Percentiles rank a stretch among this genome's conserved stretches.
phyloP scores from a whole-genome alignment of 176 grass and related monocot species.

The Avena eriantha region DNA sequence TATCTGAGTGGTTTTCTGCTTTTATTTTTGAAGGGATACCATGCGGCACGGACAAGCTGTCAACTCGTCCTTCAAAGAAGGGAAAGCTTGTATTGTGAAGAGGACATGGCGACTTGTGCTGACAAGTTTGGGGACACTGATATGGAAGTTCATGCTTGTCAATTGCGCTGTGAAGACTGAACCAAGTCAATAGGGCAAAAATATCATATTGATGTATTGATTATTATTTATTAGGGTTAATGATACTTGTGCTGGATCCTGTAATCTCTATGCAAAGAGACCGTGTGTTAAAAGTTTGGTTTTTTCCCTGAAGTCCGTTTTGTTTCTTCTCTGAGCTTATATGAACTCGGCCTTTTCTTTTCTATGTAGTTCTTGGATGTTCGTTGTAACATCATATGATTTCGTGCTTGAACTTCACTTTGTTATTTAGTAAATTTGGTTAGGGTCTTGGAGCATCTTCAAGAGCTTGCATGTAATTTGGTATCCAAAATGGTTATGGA shows the following conservation, averaged over 20 bases:
- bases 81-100: neutral
- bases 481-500: too few relatives aligned
- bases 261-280: too few relatives aligned
- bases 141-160: neutral
- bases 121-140: neutral
- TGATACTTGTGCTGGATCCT: neutral
- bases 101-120: neutral
- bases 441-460: too few relatives aligned
- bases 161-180: neutral
- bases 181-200: neutral
- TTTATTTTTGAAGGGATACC: neutral
- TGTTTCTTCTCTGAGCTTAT: too few relatives aligned
- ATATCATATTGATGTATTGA: neutral
- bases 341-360: too few relatives aligned
- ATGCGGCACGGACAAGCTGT: neutral
- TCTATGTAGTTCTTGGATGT: too few relatives aligned
- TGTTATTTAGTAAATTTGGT: too few relatives aligned
- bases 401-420: too few relatives aligned
- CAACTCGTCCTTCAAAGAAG: neutral
- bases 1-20: neutral
- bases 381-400: too few relatives aligned
- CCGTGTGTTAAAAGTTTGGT: too few relatives aligned
- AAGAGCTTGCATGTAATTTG: too few relatives aligned
- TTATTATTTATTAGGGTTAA: neutral
- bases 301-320: too few relatives aligned